Evolutionary conservation across 495 filamentous ascomycete species (phyloP).

Genomic region (Aspergillus taichungensis): DNA sequence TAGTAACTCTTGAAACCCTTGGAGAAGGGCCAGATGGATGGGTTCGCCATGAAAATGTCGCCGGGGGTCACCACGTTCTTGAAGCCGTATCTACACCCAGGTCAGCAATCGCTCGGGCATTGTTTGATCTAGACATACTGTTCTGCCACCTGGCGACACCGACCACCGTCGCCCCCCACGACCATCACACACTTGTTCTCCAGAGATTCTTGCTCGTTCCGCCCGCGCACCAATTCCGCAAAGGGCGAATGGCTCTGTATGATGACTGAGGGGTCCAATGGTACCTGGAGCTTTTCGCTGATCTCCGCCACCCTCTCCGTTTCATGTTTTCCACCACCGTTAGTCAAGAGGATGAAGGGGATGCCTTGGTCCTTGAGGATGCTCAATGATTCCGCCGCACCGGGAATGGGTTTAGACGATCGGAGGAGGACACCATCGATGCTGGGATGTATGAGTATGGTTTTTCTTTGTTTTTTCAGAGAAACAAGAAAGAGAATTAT

Average conservation of each 20-base stretch:
- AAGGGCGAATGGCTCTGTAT: constrained; percentile 84
- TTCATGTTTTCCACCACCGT: constrained; percentile 79
- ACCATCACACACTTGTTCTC: constrained; percentile 71
- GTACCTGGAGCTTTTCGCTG: constrained; percentile 50
- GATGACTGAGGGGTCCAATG: constrained; percentile 56
- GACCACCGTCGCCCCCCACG: constrained; percentile 69
- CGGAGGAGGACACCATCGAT: constrained; percentile 97
- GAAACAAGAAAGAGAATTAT: no score
- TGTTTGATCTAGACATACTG: constrained; percentile 18
- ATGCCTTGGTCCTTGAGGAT: constrained; percentile 63
- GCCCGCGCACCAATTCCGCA: constrained; percentile 41
- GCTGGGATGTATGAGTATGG: constrained; percentile 31
- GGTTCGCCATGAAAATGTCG: constrained; percentile 69
- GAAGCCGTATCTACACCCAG: constrained; percentile 62
- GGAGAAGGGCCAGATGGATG: constrained; percentile 73
- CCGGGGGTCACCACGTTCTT: constrained; percentile 72
- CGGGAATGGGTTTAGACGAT: constrained; percentile 68
- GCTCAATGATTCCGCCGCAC: constrained; percentile 63
- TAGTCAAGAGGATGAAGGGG: constrained; percentile 81
- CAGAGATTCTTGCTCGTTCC: constrained; percentile 29
- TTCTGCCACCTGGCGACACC: constrained; percentile 68
- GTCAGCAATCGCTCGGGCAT: no score
- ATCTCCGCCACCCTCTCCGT: constrained; percentile 60
- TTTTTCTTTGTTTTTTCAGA: not conserved
- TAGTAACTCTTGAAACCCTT: constrained; percentile 52